Conservation (phyloP, 2,329 filamentous ascomycete species). For the Blastomyces gilchristii region DNA sequence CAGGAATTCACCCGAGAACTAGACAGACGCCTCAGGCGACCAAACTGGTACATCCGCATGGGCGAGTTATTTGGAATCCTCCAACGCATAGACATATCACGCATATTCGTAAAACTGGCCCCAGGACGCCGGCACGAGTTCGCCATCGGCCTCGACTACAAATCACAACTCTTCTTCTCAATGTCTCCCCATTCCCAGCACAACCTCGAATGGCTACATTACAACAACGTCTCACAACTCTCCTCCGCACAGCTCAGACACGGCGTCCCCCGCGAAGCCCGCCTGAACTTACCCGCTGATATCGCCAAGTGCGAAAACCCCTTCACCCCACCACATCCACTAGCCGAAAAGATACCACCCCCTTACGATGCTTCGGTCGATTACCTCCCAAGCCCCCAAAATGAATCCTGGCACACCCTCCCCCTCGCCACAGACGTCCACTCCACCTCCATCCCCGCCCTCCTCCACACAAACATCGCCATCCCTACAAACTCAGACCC, state of each 20-base stretch:
- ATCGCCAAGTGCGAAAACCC: constrained; percentile 25
- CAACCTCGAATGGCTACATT: constrained; percentile 35
- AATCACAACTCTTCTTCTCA: constrained; percentile 42
- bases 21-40: constrained; percentile 27
- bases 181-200: constrained; percentile 29
- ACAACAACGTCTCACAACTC: constrained; percentile 30
- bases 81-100: constrained; percentile 29
- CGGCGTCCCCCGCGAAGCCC: constrained; percentile 28
- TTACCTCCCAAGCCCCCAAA: constrained; percentile 30
- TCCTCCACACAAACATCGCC: constrained; percentile 34
- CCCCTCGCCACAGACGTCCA: constrained; percentile 41
- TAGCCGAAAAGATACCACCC: constrained; percentile 20
- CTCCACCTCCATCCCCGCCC: constrained; percentile 37
- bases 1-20: constrained; percentile 44
- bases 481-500: constrained; percentile 20
- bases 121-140: constrained; percentile 39
- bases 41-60: constrained; percentile 30
- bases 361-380: constrained; percentile 34
- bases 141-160: constrained; percentile 44
- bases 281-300: constrained; percentile 32
- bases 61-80: constrained; percentile 30
- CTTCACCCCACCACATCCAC: constrained; percentile 23
- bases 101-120: constrained; percentile 26
- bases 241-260: constrained; percentile 28
- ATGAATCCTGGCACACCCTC: constrained; percentile 35